These are phyloP conservation scores for Fraxinus albicans DNA, from an alignment of 305 asterid species.

Conservation along the genomic window DNA sequence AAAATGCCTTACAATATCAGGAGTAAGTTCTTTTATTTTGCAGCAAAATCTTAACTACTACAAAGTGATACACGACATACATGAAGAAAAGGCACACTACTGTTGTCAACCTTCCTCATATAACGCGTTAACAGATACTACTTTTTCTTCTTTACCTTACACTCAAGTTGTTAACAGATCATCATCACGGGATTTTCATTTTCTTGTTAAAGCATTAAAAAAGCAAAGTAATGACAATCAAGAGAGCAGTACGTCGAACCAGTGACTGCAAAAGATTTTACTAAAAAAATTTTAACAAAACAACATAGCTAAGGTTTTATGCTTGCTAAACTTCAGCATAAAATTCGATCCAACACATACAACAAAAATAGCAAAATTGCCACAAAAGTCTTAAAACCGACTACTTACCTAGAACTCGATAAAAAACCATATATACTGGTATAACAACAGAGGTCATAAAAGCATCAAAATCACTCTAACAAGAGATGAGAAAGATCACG, in stretches of 20 bases:
- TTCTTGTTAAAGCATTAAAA: background rate
- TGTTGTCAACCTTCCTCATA: background rate
- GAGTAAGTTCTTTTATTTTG: background rate
- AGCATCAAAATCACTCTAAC: slow-evolving; percentile 1
- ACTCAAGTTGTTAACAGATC: background rate
- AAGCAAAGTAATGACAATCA: slow-evolving; percentile 1
- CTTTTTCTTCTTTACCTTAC: slow-evolving; percentile 3
- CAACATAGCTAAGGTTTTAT: background rate
- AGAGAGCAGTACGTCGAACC: slow-evolving; percentile 1
- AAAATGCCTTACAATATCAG: background rate
- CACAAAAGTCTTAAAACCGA: background rate
- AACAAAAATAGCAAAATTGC: background rate
- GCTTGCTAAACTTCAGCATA: slow-evolving; percentile 1
- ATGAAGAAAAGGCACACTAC: background rate
- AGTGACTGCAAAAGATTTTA: background rate
- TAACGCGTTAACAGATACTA: too few relatives aligned
- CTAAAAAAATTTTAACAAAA: background rate
- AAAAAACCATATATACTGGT: background rate
- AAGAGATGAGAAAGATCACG: background rate
- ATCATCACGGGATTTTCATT: background rate
- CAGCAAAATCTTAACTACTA: slow-evolving; percentile 9
- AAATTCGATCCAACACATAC: background rate
- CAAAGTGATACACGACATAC: background rate
- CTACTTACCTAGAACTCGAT: background rate
- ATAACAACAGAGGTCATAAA: background rate